Percentiles rank a stretch among this genome's conserved stretches.
Conservation (phyloP, 768 basidiomycete species). For the Macrocybe gigantea region DNA sequence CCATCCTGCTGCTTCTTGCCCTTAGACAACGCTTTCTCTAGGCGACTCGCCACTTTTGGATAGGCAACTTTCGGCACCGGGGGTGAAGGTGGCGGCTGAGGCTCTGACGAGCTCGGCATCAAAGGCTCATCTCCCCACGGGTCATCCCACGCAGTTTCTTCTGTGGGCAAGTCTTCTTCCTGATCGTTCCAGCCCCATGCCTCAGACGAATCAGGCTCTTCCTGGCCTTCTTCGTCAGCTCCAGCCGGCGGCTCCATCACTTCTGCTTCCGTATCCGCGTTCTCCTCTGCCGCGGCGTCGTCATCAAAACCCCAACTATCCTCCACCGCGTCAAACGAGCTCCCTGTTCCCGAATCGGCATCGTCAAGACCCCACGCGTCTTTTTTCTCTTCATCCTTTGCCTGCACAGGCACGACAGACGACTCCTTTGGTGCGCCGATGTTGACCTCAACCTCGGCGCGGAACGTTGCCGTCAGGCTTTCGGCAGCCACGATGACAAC, state of each 20-base stretch:
- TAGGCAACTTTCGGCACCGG: constrained; percentile 20
- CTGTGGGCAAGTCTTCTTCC: constrained; percentile 28
- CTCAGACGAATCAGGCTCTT: constrained; percentile 42
- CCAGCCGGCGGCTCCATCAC: background rate
- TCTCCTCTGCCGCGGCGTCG: constrained; percentile 16
- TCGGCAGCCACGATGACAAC: constrained; percentile 41
- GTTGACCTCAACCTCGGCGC: constrained; percentile 30
- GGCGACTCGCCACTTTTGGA: constrained; percentile 49
- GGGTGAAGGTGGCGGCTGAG: constrained; percentile 24
- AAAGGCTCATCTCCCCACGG: constrained; percentile 54
- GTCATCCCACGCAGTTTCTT: constrained; percentile 56
- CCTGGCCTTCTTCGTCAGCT: constrained; percentile 8
- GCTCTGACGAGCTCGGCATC: constrained; percentile 16
- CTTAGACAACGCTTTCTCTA: constrained; percentile 54
- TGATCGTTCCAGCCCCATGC: constrained; percentile 80
- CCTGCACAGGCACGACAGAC: constrained; percentile 21
- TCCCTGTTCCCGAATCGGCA: constrained; percentile 18
- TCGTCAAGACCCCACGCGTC: constrained; percentile 52
- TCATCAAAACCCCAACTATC: constrained; percentile 53
- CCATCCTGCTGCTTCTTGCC: constrained; percentile 40
- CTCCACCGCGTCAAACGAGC: constrained; percentile 26
- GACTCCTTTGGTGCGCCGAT: background rate
- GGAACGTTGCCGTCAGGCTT: constrained; percentile 33
- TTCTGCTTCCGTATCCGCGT: constrained; percentile 2
- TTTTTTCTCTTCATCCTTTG: constrained; percentile 21